Evolutionary conservation across 495 filamentous ascomycete genomes (phyloP).

Genomic region (Schizothecium vesticola): DNA sequence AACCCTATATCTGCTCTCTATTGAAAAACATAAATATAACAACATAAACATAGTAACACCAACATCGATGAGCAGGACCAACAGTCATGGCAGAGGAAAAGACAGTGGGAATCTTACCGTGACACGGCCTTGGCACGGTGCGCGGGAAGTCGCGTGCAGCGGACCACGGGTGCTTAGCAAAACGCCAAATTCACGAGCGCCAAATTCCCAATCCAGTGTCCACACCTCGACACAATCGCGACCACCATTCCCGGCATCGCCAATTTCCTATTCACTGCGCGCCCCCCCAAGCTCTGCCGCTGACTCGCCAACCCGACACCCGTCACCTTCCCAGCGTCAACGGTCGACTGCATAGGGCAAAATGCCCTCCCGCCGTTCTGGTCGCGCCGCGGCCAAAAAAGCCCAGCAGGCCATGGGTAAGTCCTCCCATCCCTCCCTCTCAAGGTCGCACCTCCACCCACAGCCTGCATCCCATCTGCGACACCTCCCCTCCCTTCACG

Average conservation of each 20-base stretch:
- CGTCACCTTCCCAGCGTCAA: not conserved
- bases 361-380: slow-evolving; percentile 29
- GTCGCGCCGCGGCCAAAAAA: slow-evolving; percentile 30
- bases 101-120: not conserved
- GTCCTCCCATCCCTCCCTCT: slow-evolving; percentile 3
- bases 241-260: not conserved
- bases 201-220: not conserved
- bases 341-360: not conserved
- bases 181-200: not conserved
- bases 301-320: not conserved
- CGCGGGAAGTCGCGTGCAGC: not conserved
- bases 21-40: not conserved
- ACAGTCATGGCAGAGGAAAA: not conserved
- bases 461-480: not conserved
- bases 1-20: not conserved
- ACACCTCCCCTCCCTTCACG: not conserved
- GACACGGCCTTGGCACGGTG: not conserved
- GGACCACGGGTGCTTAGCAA: not conserved
- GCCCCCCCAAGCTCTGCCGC: not conserved
- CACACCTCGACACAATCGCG: not conserved
- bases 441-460: not conserved
- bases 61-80: not conserved
- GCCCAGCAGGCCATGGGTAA: slow-evolving; percentile 30
- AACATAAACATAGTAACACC: not conserved
- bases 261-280: not conserved